A percentile compares a stretch with the other conserved stretches of the same genome.
Evolutionary conservation across 352 stramenopile species (phyloP).

Genomic region (Thalassiosira allenii): DNA sequence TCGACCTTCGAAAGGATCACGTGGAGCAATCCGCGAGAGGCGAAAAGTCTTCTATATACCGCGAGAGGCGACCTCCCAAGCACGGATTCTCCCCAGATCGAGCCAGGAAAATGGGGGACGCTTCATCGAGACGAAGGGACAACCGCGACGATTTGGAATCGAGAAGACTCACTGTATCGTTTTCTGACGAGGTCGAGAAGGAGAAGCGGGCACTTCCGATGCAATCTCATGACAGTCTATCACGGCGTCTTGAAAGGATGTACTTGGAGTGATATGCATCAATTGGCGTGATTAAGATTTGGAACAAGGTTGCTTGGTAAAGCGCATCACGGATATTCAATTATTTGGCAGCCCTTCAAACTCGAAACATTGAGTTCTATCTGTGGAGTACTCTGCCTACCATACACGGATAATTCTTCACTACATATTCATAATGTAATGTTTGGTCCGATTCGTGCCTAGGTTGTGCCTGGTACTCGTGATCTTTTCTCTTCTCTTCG

Average conservation of each 20-base stretch:
- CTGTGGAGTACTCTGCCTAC: too few relatives aligned
- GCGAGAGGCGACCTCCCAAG: not conserved
- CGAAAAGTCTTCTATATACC: not conserved
- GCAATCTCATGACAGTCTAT: conserved; percentile 16
- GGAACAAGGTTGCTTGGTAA: not conserved
- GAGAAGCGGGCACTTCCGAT: conserved; percentile 10
- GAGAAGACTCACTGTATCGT: conserved; percentile 1
- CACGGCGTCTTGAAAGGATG: conserved; percentile 9
- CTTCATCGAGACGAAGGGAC: conserved; percentile 1
- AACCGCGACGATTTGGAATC: conserved; percentile 14
- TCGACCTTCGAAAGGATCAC: conserved; percentile 12
- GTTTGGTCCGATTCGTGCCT: too few relatives aligned
- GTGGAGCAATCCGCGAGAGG: not conserved
- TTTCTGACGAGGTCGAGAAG: conserved; percentile 14
- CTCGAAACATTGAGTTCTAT: too few relatives aligned
- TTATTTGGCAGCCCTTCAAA: conserved; percentile 25
- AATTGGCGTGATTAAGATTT: not conserved
- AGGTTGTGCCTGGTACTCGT: too few relatives aligned
- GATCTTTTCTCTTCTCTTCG: too few relatives aligned
- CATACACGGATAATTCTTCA: too few relatives aligned
- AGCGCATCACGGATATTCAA: not conserved
- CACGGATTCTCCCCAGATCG: not conserved
- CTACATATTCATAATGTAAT: too few relatives aligned
- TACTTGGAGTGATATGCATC: conserved; percentile 3
- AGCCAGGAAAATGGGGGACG: not conserved